Evolutionary conservation across 768 basidiomycete genomes (phyloP), one percentile per base, ranked within the genome.

Genomic region (Naematelia aurantialba): DNA sequence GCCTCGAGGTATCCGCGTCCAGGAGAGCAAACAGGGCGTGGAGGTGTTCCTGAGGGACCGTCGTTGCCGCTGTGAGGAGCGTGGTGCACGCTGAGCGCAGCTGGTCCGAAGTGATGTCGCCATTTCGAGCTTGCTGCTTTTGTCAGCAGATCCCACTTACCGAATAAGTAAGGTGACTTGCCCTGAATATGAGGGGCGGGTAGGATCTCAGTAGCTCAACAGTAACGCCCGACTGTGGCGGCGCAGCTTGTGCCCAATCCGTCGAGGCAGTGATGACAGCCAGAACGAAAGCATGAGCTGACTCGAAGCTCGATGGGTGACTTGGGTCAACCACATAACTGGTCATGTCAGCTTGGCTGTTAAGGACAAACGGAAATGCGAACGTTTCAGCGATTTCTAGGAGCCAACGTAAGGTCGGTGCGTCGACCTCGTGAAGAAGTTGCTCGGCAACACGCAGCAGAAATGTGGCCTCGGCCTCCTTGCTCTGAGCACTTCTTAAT

Each of bases 211-310:
- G 26, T 3, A 69, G 46, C 13, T 59, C 59, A 14, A 59, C 61
- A 19, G 56, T 55, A 21, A 66, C 52, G 2, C 24, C 58, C 4
- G 17, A 3, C 39, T 62, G 55, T 5, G 42, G 21, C 4, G 10
- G 14, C 14, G 31, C 5, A 8, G 21, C 25, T 1, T 58, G 46
- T 5, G 49, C 31, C 14, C 24, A 31, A 17, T 45, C 42, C 8
- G 61, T 12, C 5, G 63, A 50, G 0, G 58, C 30, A 13, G 45
- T 24, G 1, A 72, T 11, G 3, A 65, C 19, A 5, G 68, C 59
- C 3, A 69, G 49, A 21, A 69, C n/a, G 27, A 66, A 57, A 0
- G 63, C 57, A 55, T 72, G 70, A 24, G 70, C 63, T 55, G 70
- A 66, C 56, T 69, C 66, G 54, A 72, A 72, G 34, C 52, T 60